A percentile compares a stretch with the other conserved stretches of the same genome.
phyloP scores from a whole-genome alignment of 1,284 basidiomycete genomes.

The Melampsora larici-populina region DNA sequence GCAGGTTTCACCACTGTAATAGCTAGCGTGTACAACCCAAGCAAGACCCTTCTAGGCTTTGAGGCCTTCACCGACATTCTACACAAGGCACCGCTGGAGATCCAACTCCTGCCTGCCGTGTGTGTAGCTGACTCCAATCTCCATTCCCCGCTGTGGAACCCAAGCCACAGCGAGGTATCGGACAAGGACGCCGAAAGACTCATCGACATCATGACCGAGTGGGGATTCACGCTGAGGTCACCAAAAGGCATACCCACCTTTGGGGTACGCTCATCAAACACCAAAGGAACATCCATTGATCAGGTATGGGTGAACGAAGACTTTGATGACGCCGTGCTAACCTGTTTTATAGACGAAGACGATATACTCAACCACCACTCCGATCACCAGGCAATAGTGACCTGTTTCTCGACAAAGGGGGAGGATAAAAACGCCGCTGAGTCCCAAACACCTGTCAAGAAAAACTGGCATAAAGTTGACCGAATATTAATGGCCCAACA shows the following conservation, averaged over 20 bases:
- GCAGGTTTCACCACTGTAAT: background rate
- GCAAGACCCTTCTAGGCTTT: background rate
- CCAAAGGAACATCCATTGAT: too few species aligned
- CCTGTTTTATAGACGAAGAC: too few species aligned
- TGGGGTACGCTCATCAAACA: too few species aligned
- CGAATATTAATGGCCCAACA: too few species aligned
- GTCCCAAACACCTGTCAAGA: too few species aligned
- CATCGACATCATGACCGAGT: background rate
- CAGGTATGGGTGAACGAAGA: too few species aligned
- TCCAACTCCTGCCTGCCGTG: too few species aligned
- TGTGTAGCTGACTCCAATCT: conserved; percentile 22
- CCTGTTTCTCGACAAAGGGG: too few species aligned
- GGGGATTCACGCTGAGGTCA: background rate
- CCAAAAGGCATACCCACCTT: conserved; percentile 9
- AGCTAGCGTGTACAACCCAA: background rate
- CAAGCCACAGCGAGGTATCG: background rate
- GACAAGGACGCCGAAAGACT: background rate
- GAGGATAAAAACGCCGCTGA: too few species aligned
- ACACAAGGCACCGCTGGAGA: background rate
- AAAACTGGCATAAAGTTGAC: too few species aligned
- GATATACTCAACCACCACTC: conserved; percentile 27
- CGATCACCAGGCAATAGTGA: too few species aligned
- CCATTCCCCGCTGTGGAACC: background rate
- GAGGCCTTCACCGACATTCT: background rate
- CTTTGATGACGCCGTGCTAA: too few species aligned